Percentiles rank a stretch among this genome's conserved stretches.
phyloP scores from a whole-genome alignment of 179 eudicot genomes.

The Beta macrorhiza region DNA sequence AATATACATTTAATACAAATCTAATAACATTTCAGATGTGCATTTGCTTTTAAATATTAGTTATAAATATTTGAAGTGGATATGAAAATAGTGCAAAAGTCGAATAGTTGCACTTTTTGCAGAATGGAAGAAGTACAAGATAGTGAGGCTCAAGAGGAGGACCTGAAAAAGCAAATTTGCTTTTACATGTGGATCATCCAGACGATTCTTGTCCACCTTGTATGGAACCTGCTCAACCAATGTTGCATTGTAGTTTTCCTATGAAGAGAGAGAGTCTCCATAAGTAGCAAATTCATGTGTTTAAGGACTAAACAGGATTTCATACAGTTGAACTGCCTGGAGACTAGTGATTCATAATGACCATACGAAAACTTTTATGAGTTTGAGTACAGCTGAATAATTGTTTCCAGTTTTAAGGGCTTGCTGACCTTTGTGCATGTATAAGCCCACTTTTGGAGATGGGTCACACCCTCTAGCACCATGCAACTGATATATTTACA shows the following conservation, averaged over 20 bases:
- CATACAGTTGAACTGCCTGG: neutral
- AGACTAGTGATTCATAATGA: neutral
- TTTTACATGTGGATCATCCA: conserved; percentile 98
- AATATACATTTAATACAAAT: too few species aligned
- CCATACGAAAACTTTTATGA: neutral
- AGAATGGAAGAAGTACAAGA: neutral
- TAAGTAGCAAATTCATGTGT: neutral
- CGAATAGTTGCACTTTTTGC: too few species aligned
- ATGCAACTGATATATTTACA: neutral
- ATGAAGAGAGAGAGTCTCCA: conserved; percentile 7
- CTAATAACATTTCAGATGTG: too few species aligned
- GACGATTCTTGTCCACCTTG: conserved; percentile 76
- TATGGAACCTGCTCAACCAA: conserved; percentile 62
- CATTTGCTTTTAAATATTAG: too few species aligned
- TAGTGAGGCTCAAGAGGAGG: conserved; percentile 12
- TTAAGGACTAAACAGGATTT: neutral
- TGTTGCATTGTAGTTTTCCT: conserved; percentile 88
- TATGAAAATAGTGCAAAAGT: too few species aligned
- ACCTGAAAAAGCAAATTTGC: conserved; percentile 94
- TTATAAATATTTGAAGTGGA: too few species aligned
- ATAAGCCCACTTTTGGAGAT: neutral
- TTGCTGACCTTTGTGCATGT: neutral
- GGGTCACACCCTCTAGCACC: neutral
- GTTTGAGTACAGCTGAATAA: neutral
- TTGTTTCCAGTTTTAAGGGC: neutral